Conservation (phyloP, 192 early-diverging fungal species). For the Entomortierella beljakovae region DNA sequence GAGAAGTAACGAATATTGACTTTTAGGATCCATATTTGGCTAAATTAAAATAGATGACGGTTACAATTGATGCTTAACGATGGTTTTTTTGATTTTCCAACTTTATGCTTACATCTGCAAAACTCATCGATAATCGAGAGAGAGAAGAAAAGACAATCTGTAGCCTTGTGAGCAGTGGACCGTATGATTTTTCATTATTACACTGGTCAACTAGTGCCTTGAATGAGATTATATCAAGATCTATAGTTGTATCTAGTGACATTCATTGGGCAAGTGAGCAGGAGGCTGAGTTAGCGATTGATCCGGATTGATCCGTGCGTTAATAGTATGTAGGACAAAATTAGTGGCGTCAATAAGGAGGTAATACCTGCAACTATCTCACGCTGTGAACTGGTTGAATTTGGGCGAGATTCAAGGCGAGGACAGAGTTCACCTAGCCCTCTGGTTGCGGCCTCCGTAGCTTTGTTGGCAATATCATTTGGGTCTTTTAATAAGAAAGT, state of each 20-base stretch:
- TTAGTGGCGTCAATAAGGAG: not conserved
- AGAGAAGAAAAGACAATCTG: constrained; percentile 45
- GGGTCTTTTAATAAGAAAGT: constrained; percentile 29
- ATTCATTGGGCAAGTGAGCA: not conserved
- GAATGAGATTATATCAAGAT: constrained; percentile 44
- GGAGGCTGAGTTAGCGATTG: not conserved
- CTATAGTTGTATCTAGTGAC: constrained; percentile 20
- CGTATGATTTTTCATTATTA: constrained; percentile 29
- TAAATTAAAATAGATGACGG: not conserved
- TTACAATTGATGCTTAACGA: not conserved
- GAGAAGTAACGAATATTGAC: constrained; percentile 34
- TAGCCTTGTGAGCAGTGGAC: constrained; percentile 15
- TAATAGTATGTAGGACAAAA: not conserved
- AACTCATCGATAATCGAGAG: constrained; percentile 46
- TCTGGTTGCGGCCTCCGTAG: constrained; percentile 21
- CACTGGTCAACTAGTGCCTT: constrained; percentile 38
- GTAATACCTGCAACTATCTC: constrained; percentile 40
- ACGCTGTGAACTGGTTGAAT: constrained; percentile 8
- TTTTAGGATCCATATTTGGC: constrained; percentile 42
- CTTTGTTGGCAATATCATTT: constrained; percentile 35
- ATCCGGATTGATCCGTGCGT: not conserved
- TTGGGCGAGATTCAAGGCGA: constrained; percentile 5
- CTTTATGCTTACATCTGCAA: constrained; percentile 37
- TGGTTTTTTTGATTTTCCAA: not conserved
- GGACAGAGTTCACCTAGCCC: constrained; percentile 30